Conservation (phyloP, 345 rosid species). For the Leavenworthia alabamica region DNA sequence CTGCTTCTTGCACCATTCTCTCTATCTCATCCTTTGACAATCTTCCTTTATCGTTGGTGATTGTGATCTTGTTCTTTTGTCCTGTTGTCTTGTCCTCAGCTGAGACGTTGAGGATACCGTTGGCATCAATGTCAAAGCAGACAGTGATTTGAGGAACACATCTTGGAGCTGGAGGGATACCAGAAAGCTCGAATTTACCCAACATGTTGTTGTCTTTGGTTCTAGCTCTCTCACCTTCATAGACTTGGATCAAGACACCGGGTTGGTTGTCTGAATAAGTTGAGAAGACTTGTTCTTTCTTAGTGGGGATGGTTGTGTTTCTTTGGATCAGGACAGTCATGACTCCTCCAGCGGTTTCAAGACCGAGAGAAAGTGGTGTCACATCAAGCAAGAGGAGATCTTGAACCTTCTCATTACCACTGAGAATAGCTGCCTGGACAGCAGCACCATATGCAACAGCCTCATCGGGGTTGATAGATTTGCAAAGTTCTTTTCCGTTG, state of each 20-base stretch:
- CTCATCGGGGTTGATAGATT: slow-evolving; percentile 72
- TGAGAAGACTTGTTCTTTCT: slow-evolving; percentile 69
- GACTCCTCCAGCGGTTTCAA: slow-evolving; percentile 72
- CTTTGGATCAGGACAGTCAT: slow-evolving; percentile 65
- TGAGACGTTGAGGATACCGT: slow-evolving; percentile 65
- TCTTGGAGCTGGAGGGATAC: slow-evolving; percentile 77
- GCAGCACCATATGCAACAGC: slow-evolving; percentile 86
- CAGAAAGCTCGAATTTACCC: slow-evolving; percentile 70
- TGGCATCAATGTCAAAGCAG: slow-evolving; percentile 74
- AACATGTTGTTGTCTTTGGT: slow-evolving; percentile 67
- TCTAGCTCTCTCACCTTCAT: slow-evolving; percentile 70
- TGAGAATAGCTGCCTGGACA: slow-evolving; percentile 70
- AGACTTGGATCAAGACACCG: slow-evolving; percentile 65
- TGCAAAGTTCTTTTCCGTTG: slow-evolving; percentile 72
- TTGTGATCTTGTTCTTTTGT: slow-evolving; percentile 71
- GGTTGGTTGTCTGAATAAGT: slow-evolving; percentile 74
- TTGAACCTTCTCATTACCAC: slow-evolving; percentile 78
- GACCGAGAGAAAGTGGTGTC: slow-evolving; percentile 58
- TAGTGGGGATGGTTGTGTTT: slow-evolving; percentile 74
- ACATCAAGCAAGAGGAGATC: slow-evolving; percentile 60
- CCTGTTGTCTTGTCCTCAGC: slow-evolving; percentile 72
- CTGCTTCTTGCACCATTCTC: slow-evolving; percentile 77
- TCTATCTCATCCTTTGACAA: slow-evolving; percentile 68
- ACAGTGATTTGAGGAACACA: slow-evolving; percentile 76
- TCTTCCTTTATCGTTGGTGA: slow-evolving; percentile 70